phyloP scores from a whole-genome alignment of 2,329 filamentous ascomycete species.

The Penicillium janthinellum region DNA sequence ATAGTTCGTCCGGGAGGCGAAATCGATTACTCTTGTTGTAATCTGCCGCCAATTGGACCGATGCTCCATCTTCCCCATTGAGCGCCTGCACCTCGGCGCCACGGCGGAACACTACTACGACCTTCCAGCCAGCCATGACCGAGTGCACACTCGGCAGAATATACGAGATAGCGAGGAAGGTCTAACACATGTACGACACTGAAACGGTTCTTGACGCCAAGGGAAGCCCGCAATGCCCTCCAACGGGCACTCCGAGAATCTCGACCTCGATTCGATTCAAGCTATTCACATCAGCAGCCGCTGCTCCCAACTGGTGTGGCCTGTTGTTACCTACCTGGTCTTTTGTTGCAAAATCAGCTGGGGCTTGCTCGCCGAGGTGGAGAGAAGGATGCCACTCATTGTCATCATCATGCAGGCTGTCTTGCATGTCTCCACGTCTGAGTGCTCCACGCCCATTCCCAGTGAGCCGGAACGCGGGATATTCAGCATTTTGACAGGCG shows the following conservation, averaged over 20 bases:
- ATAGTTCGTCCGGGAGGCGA: slow-evolving; percentile 12
- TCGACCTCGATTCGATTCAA: neutral
- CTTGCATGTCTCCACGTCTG: slow-evolving; percentile 3
- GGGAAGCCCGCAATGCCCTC: neutral
- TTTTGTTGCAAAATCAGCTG: slow-evolving; percentile 1
- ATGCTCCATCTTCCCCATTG: slow-evolving; percentile 4
- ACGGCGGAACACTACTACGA: neutral
- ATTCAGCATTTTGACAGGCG: neutral
- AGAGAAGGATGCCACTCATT: slow-evolving; percentile 3
- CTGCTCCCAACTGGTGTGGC: neutral
- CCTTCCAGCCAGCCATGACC: slow-evolving; percentile 21
- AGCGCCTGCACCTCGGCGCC: slow-evolving; percentile 2
- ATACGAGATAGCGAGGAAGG: neutral
- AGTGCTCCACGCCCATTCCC: slow-evolving; percentile 17
- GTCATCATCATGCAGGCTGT: slow-evolving; percentile 12
- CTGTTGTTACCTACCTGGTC: neutral
- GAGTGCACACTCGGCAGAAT: neutral
- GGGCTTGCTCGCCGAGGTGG: slow-evolving; percentile 12
- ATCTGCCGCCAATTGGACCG: slow-evolving; percentile 5
- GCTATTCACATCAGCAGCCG: neutral
- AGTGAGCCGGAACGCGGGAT: slow-evolving; percentile 11
- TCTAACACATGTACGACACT: neutral
- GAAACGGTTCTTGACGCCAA: neutral
- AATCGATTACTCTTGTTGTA: slow-evolving; percentile 3
- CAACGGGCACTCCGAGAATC: slow-evolving; percentile 13